Conservation (phyloP, 225 moss, liverwort and hornwort species). For the Neckera pumila region DNA sequence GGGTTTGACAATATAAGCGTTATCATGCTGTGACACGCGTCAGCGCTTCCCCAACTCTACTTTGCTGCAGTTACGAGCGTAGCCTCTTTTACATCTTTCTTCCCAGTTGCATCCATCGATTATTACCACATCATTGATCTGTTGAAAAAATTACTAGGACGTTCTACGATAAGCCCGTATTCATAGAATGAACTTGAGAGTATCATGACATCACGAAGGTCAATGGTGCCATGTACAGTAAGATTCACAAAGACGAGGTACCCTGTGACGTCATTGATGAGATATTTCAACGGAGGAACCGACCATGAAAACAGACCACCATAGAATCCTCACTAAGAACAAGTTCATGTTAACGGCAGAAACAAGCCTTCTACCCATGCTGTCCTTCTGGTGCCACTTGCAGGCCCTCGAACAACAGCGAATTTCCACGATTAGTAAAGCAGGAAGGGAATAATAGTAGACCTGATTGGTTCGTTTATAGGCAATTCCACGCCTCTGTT, state of each 20-base stretch:
- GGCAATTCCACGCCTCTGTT: slow-evolving; percentile 53
- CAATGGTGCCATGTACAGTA: slow-evolving; percentile 19
- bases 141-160: slow-evolving; percentile 17
- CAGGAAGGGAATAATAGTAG: slow-evolving; percentile 29
- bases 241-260: slow-evolving; percentile 9
- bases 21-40: slow-evolving; percentile 64
- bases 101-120: slow-evolving; percentile 30
- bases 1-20: slow-evolving; percentile 70
- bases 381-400: slow-evolving; percentile 17
- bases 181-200: slow-evolving; percentile 15
- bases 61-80: slow-evolving; percentile 47
- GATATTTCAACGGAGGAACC: slow-evolving; percentile 10
- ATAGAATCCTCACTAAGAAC: slow-evolving; percentile 6
- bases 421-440: background rate
- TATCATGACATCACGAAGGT: slow-evolving; percentile 28
- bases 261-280: slow-evolving; percentile 24
- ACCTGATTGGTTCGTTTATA: slow-evolving; percentile 88
- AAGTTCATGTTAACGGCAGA: slow-evolving; percentile 3
- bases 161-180: slow-evolving; percentile 10
- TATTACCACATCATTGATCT: slow-evolving; percentile 26
- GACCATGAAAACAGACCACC: slow-evolving; percentile 22
- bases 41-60: slow-evolving; percentile 47
- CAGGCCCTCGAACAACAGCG: slow-evolving; percentile 17
- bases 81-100: slow-evolving; percentile 31
- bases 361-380: slow-evolving; percentile 15